Percentiles rank a stretch among this genome's conserved stretches.
phyloP scores from a whole-genome alignment of 352 stramenopile species.

The Globisporangium alternatum region DNA sequence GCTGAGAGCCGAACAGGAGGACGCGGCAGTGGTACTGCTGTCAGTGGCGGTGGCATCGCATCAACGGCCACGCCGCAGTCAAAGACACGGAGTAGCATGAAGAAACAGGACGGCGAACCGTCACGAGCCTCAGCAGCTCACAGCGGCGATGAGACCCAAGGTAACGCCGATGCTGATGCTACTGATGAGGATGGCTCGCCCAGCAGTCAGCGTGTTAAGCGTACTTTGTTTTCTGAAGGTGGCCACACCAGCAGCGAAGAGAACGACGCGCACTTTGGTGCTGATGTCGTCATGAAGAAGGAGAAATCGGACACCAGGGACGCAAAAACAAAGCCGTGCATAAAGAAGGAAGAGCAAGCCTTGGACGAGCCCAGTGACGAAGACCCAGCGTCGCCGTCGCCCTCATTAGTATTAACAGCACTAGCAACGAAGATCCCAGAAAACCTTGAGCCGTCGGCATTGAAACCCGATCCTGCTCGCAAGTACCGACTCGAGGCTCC shows the following conservation, averaged over 20 bases:
- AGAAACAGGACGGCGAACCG: conserved; percentile 23
- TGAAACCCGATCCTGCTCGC: conserved; percentile 55
- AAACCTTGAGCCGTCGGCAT: conserved; percentile 38
- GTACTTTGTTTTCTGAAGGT: conserved; percentile 59
- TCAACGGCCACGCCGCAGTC: conserved; percentile 39
- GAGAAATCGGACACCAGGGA: background rate
- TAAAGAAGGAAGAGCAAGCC: conserved; percentile 13
- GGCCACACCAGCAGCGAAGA: conserved; percentile 57
- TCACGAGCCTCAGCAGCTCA: background rate
- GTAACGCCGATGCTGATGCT: conserved; percentile 11
- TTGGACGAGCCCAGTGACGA: conserved; percentile 9
- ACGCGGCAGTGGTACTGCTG: conserved; percentile 11
- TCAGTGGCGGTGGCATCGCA: background rate
- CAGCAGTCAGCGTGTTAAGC: conserved; percentile 46
- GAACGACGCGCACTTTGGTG: conserved; percentile 29
- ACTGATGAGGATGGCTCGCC: conserved; percentile 19
- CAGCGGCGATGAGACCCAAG: conserved; percentile 6
- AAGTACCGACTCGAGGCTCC: conserved; percentile 45
- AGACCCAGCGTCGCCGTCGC: conserved; percentile 2
- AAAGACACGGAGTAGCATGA: conserved; percentile 52
- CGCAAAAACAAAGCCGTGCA: background rate
- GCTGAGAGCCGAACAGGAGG: conserved; percentile 2
- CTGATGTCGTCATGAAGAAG: background rate
- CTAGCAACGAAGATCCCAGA: conserved; percentile 5
- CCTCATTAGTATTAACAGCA: background rate